These are phyloP conservation scores for Crithidia fasciculata DNA, from an alignment of 208 protist genomes.

Conservation along the genomic window DNA sequence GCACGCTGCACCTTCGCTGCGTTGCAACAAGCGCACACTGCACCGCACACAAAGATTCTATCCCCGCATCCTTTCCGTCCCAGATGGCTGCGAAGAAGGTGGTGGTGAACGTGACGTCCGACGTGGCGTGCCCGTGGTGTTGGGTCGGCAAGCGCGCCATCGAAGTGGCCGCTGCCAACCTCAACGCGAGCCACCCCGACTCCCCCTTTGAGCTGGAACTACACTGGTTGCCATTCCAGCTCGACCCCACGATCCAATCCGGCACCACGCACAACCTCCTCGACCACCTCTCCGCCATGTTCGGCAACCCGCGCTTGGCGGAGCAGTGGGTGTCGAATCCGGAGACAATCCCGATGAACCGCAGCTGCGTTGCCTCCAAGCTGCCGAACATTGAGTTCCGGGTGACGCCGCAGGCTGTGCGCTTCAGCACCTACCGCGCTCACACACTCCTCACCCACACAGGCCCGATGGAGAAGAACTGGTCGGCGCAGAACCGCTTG, in stretches of 20 bases:
- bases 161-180: constrained; percentile 33
- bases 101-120: constrained; percentile 40
- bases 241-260: constrained; percentile 21
- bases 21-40: neutral
- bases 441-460: constrained; percentile 46
- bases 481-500: constrained; percentile 32
- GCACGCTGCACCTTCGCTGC: no score
- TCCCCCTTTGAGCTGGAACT: constrained; percentile 36
- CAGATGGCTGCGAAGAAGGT: constrained; percentile 16
- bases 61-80: neutral
- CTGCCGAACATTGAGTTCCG: constrained; percentile 38
- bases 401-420: constrained; percentile 6
- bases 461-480: constrained; percentile 28
- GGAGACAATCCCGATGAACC: constrained; percentile 51
- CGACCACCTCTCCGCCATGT: constrained; percentile 15
- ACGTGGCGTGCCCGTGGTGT: constrained; percentile 51
- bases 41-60: no score
- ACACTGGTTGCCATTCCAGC: constrained; percentile 51
- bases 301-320: constrained; percentile 20
- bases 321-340: constrained; percentile 37
- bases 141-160: constrained; percentile 58
- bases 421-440: constrained; percentile 44
- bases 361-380: constrained; percentile 27
- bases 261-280: constrained; percentile 20
- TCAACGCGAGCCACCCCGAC: constrained; percentile 23